Conservation (phyloP, 768 basidiomycete species). For the Amanita molliuscula region DNA sequence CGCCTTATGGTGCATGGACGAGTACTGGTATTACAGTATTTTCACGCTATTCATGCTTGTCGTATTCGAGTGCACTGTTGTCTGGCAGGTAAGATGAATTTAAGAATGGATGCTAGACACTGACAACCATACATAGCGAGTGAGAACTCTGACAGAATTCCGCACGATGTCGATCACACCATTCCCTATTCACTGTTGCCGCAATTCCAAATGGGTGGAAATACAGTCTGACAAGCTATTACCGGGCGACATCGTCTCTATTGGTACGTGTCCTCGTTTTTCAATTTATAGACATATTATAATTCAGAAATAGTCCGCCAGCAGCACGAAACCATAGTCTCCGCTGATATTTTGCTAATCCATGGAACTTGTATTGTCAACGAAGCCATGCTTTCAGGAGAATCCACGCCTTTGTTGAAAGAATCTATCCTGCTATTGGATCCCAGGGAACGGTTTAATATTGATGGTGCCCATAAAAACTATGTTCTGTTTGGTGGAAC, state of each 20-base stretch:
- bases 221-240: conserved; percentile 81
- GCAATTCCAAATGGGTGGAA: conserved; percentile 71
- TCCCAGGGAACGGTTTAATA: conserved; percentile 62
- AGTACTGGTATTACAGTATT: conserved; percentile 98
- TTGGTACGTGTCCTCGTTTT: conserved; percentile 29
- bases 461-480: conserved; percentile 81
- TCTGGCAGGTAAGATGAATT: conserved; percentile 73
- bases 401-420: conserved; percentile 94
- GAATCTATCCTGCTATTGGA: conserved; percentile 88
- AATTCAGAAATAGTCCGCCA: conserved; percentile 38
- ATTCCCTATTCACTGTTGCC: conserved; percentile 74
- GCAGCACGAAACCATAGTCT: conserved; percentile 76
- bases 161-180: conserved; percentile 93
- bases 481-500: conserved; percentile 91
- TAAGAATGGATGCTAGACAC: background rate
- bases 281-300: background rate
- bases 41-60: conserved; percentile 99
- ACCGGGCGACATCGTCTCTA: conserved; percentile 86
- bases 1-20: conserved; percentile 93
- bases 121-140: conserved; percentile 42
- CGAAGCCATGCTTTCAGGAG: conserved; percentile 98
- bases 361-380: conserved; percentile 94
- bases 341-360: conserved; percentile 89
- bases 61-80: conserved; percentile 97
- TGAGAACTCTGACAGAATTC: conserved; percentile 89